A percentile compares a stretch with the other conserved stretches of the same genome.
These are phyloP conservation scores for Fusarium guadeloupense DNA, from an alignment of 2,329 filamentous ascomycete species.

Conservation along the genomic window DNA sequence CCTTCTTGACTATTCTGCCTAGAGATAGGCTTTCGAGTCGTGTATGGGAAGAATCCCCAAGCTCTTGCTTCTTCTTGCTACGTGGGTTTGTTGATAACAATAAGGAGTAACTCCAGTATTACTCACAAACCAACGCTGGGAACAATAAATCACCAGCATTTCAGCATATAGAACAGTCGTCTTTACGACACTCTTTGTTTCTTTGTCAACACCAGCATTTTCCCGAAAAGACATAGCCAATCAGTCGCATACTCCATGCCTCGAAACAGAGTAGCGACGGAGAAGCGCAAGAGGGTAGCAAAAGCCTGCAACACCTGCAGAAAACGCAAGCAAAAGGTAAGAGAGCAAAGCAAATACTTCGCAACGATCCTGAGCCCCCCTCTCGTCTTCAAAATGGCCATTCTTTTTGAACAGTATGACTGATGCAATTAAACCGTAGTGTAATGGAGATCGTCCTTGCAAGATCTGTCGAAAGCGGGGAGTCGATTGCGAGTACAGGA, in stretches of 20 bases:
- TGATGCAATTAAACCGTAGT: slow-evolving; percentile 51
- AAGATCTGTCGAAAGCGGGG: slow-evolving; percentile 62
- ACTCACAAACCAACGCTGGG: no score
- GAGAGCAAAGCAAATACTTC: slow-evolving; percentile 25
- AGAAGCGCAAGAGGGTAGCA: slow-evolving; percentile 70
- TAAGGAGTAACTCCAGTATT: no score
- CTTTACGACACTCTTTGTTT: background rate
- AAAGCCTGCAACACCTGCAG: slow-evolving; percentile 73
- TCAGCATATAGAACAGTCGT: no score
- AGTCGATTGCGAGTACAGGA: slow-evolving; percentile 15
- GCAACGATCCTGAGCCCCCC: background rate
- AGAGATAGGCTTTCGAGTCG: no score
- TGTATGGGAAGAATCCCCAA: no score
- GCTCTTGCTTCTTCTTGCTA: no score
- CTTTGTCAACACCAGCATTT: background rate
- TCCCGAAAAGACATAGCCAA: background rate
- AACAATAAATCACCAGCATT: no score
- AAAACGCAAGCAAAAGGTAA: slow-evolving; percentile 73
- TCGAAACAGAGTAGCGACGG: slow-evolving; percentile 63
- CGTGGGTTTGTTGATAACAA: no score
- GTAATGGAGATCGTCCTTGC: slow-evolving; percentile 67
- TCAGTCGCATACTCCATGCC: slow-evolving; percentile 52
- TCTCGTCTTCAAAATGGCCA: background rate
- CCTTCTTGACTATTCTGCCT: no score
- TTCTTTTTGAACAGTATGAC: background rate